Base-by-base conservation (phyloP, 371 early-diverging fungal genomes). In the Mortierella sp. region DNA sequence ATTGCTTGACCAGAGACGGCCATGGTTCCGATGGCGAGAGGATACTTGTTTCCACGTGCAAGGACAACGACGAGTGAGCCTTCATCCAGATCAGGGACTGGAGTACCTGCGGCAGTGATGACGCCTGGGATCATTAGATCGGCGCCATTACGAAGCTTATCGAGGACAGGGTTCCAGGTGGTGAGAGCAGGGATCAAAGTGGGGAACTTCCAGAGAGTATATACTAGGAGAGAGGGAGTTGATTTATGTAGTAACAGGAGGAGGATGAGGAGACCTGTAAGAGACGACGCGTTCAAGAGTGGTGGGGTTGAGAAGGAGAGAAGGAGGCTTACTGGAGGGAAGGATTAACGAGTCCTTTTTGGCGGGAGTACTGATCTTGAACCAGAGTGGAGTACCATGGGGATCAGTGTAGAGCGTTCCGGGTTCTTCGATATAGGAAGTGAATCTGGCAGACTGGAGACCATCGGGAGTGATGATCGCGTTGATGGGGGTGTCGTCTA, bases 51-150 rank as follows among this genome's bases (percentile, higher is more conserved):
- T 43, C 88, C 89, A 45, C 84, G 84, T 21, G 90, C 84, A 6
- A 85, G 86, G 36, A 91, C 87, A 10, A 87, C 86, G 8, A 91
- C 90, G 50, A 90, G 72, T 32, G 86, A 86, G 10, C 87, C 90
- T 52, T 81, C 83, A 7, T 85, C 69, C 22, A 89, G 71, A 52
- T 77, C 78, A 8, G 90, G 89, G 21, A 89, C 64, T 1, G 65
- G 75, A 2, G 87, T 87, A 36, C 84, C 86, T 9, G 84, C 67
- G 21, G 87, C 83, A 8, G 84, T 77, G 38, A 91, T 88, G 36
- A 91, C 71, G 28, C 91, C 91, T 6, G 91, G 91, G 69, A 91
- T 89, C 91, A 91, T 91, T 36, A 91, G 70, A 70, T 91, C 91
- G 41, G 94, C 94, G 1, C 94, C 94, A 48, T 89, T 88, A 13